Base-by-base conservation (phyloP, 495 filamentous ascomycete genomes). In the Massariosphaeria phaeospora region DNA sequence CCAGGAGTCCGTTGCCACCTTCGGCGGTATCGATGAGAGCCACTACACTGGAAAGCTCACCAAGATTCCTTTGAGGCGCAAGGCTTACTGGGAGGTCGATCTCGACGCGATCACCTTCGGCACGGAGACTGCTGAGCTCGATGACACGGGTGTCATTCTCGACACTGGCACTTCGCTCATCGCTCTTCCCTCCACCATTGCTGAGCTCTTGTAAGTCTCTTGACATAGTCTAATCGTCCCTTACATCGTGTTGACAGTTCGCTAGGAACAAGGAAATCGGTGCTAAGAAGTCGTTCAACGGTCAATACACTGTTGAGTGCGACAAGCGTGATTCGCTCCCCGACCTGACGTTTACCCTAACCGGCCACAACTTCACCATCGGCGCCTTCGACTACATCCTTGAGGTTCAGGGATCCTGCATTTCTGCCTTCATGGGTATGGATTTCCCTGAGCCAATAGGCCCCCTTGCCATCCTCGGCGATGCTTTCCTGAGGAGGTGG, bases 81-180 rank as follows among this genome's bases (percentile, higher is more conserved):
- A 96, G 84, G 94, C 94, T 33, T 99, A 99, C 79, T 99, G 94
- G 94, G 94, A 99, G 78, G 91, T 97, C 23, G 90, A 97, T 61
- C 83, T 97, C 57, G 86, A 97, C 65, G 76, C 88, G 39, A 91
- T 99, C 73, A 80, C 83, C 41, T 91, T 96, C 57, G 94, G 93
- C 55, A 78, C 87, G 15, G 77, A 81, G 52, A 80, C 79, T 57
- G 93, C 93, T 57, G 85, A 93, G 63, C 83, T 97, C 47, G 89
- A 96, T 39, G 79, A 86, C 76, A 96, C 90, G 39, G 94, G 94
- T 75, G 85, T 89, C 61, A 96, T 99, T 53, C 84, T 99, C 42
- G 94, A 99, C 78, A 99, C 94, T 52, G 94, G 94, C 60, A 99
- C 94, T 69, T 99, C 94, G 31, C 80, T 99, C 65, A 96, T 96